These are phyloP conservation scores for Paramecium sonneborni DNA, from an alignment of 73 alveolate species.

Conservation along the genomic window DNA sequence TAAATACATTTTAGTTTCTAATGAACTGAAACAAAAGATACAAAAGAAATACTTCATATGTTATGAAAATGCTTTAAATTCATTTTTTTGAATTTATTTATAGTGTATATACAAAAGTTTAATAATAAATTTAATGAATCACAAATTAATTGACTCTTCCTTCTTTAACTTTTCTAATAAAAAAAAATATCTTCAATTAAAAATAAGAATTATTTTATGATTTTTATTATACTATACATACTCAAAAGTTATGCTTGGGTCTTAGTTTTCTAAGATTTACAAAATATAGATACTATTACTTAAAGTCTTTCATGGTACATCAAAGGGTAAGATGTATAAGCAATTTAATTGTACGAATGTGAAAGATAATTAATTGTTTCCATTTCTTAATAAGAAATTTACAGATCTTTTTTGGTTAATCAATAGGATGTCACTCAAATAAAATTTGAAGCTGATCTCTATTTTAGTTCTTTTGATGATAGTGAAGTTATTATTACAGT, in stretches of 20 bases:
- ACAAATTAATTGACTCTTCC: not conserved
- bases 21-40: not conserved
- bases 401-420: not conserved
- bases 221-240: not conserved
- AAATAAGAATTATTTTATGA: not conserved
- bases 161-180: not conserved
- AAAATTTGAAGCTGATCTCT: not conserved
- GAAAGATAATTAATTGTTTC: not conserved
- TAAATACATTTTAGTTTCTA: not conserved
- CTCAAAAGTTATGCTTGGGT: not conserved
- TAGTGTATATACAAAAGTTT: not conserved
- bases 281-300: not conserved
- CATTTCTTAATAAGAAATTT: not conserved
- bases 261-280: not conserved
- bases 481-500: not conserved
- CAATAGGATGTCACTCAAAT: not conserved
- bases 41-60: not conserved
- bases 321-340: not conserved
- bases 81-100: not conserved
- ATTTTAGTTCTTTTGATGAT: not conserved
- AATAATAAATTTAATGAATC: not conserved
- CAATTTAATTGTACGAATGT: not conserved
- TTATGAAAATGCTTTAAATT: slow-evolving; percentile 36
- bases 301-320: not conserved
- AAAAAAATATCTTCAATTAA: not conserved